phyloP scores from a whole-genome alignment of 1,284 basidiomycete species.

The Vanrija pseudolonga region DNA sequence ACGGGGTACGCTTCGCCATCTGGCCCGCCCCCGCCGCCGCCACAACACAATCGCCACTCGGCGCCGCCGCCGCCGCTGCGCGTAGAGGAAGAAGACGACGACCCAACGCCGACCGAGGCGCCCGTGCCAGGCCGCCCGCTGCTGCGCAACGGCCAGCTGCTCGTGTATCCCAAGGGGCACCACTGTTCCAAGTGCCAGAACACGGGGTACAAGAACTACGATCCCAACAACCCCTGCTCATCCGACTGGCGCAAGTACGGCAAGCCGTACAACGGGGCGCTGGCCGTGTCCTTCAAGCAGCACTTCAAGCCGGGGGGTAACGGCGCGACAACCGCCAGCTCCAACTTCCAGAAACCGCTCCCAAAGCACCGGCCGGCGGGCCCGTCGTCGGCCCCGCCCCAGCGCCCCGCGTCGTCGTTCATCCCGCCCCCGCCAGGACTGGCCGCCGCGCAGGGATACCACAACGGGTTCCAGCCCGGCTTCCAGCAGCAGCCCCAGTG shows the following conservation, averaged over 20 bases:
- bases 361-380: constrained; percentile 15
- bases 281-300: constrained; percentile 32
- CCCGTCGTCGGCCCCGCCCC: background rate
- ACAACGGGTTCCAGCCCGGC: background rate
- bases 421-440: constrained; percentile 1
- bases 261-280: constrained; percentile 40
- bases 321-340: constrained; percentile 22
- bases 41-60: background rate
- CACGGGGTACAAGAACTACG: constrained; percentile 44
- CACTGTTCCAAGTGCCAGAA: constrained; percentile 44
- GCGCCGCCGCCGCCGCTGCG: background rate
- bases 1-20: background rate
- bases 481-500: constrained; percentile 7
- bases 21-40: constrained; percentile 8
- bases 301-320: constrained; percentile 28
- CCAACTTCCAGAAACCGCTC: constrained; percentile 42
- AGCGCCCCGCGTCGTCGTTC: background rate
- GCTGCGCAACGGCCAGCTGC: constrained; percentile 35
- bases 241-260: constrained; percentile 47
- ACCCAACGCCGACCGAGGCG: constrained; percentile 33
- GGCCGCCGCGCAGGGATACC: background rate
- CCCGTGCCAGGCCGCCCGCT: constrained; percentile 45
- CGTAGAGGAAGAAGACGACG: background rate
- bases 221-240: constrained; percentile 37
- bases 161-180: constrained; percentile 44